Evolutionary conservation across 352 stramenopile species (phyloP).

Genomic region (Pythium folliculosum): DNA sequence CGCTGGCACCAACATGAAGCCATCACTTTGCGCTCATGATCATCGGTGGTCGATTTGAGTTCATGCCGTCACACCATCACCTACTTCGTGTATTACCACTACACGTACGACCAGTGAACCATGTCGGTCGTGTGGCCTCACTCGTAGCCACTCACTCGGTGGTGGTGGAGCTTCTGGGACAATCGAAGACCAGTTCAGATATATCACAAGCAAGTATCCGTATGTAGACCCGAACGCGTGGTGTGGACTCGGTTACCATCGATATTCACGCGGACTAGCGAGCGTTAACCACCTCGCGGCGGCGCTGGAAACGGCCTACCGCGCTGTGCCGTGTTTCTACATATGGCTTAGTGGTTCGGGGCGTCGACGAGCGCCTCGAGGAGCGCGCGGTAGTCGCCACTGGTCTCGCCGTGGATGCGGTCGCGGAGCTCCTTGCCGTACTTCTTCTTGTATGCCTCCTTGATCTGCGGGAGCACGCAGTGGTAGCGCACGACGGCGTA

Average conservation of each 20-base stretch:
- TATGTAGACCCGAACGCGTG: no score
- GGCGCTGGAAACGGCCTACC: background rate
- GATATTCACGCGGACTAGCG: constrained; percentile 3
- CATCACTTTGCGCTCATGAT: background rate
- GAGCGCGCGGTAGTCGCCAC: constrained; percentile 74
- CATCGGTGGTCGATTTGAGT: background rate
- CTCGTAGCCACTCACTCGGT: no score
- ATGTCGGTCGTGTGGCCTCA: no score
- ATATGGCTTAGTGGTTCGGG: constrained; percentile 29
- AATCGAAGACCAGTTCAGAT: background rate
- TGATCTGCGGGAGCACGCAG: constrained; percentile 70
- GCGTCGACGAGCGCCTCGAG: constrained; percentile 60
- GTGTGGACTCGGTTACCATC: background rate
- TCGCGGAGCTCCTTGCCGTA: constrained; percentile 81
- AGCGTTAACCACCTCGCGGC: background rate
- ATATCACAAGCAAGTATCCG: background rate
- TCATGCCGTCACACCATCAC: background rate
- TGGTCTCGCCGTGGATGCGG: constrained; percentile 78
- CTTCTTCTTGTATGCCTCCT: constrained; percentile 74
- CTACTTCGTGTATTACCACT: no score
- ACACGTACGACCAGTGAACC: no score
- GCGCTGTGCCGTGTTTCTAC: background rate
- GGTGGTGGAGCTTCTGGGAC: no score
- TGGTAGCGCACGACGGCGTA: constrained; percentile 76
- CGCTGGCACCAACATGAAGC: background rate